Conservation (phyloP, 192 early-diverging fungal species). For the Tieghemiomyces parasiticus region DNA sequence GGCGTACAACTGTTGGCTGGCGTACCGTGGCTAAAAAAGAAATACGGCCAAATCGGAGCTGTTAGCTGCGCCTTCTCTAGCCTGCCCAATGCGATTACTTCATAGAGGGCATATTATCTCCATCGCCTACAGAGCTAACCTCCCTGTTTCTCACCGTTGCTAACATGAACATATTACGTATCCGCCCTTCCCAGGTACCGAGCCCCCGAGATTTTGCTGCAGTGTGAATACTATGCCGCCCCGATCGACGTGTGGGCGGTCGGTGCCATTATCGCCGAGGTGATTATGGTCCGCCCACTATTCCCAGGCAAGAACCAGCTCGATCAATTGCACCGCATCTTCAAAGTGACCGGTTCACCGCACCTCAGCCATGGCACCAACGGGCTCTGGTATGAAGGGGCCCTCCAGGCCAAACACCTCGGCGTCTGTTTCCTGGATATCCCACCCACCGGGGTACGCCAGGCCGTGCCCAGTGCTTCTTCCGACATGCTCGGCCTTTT, state of each 20-base stretch:
- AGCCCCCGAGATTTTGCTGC: constrained; percentile 85
- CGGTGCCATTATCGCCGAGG: constrained; percentile 81
- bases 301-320: constrained; percentile 91
- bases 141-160: no score
- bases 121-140: no score
- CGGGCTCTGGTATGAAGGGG: constrained; percentile 60
- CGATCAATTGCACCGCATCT: constrained; percentile 83
- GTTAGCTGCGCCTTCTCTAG: no score
- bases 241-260: constrained; percentile 97
- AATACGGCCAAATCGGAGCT: no score
- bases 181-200: constrained; percentile 50
- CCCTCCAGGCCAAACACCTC: constrained; percentile 45
- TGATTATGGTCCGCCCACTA: constrained; percentile 72
- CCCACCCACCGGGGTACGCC: constrained; percentile 29
- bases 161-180: no score
- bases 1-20: no score
- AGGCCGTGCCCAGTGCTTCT: constrained; percentile 43
- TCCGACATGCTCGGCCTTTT: constrained; percentile 42
- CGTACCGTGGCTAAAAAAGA: no score
- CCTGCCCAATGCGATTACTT: no score
- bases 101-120: no score
- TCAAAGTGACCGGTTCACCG: constrained; percentile 66
- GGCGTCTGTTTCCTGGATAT: constrained; percentile 48
- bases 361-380: constrained; percentile 14
- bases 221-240: constrained; percentile 65